Base-by-base conservation (phyloP, 139 green algal species). In the Klebsormidium nitens region DNA sequence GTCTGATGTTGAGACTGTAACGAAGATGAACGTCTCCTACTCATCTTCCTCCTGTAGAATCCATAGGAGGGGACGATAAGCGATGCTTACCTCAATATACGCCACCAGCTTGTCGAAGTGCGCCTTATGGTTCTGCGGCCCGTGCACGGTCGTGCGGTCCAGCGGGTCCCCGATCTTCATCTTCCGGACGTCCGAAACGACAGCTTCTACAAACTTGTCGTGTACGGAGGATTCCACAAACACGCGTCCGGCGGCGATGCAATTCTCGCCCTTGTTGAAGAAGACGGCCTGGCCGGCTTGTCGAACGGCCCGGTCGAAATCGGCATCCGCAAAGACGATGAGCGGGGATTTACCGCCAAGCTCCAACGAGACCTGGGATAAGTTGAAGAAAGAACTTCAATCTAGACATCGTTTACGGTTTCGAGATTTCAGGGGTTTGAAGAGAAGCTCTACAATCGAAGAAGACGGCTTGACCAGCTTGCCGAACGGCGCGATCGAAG, bases 251-350 rank as follows among this genome's bases (percentile, higher is more conserved):
- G 44, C 44, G 17, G 44, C 44, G 17, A 52, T 52, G 44, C 44
- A 52, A 19, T 52, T 52, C 44, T 52, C 44, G 44, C 44, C 44
- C 17, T 75, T 82, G 65, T 66, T 90, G 81, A 82, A 91, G 64
- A 91, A 90, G 31, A 63, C 50, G 6, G 85, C 88, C 81, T 91
- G 91, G 69, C 90, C 88, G 58, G 74, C 78, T 85, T 85, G 92
- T 79, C 93, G 86, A 66, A 93, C 89, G 5, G 85, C 87, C 56
- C 58, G 40, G 60, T 87, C 80, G 0, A 88, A 17, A 67, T 89
- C 79, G 32, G 83, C 82, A 52, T 87, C 83, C n/a, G 70, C 58
- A 56, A 75, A 87, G 36, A 92, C 79, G 61, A 92, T 86, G 31
- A 82, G 60, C 14, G 87, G 69, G n/a, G 42, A 78, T 81, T 92